Conservation (phyloP, 352 stramenopile species). For the Globisporangium apiculatum region DNA sequence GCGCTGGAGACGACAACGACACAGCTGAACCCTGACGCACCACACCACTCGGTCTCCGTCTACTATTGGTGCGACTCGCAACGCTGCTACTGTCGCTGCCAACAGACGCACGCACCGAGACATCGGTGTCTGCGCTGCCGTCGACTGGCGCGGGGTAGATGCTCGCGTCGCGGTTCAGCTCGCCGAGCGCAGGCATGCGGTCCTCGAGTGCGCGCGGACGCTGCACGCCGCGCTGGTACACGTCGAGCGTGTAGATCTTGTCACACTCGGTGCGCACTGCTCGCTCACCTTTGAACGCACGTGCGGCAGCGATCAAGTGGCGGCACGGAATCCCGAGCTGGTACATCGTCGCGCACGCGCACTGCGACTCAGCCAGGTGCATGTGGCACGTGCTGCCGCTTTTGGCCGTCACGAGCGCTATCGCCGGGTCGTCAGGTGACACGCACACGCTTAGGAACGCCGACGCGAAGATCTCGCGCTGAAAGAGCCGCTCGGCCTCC, state of each 20-base stretch:
- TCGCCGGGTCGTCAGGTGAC: slow-evolving; percentile 40
- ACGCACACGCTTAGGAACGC: slow-evolving; percentile 47
- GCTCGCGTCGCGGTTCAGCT: slow-evolving; percentile 12
- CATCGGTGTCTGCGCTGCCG: background rate
- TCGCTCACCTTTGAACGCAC: slow-evolving; percentile 52
- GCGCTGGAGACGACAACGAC: too few relatives aligned
- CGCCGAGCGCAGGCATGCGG: slow-evolving; percentile 8
- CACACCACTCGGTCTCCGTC: background rate
- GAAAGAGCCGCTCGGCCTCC: slow-evolving; percentile 57
- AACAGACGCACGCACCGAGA: background rate
- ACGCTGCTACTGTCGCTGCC: background rate
- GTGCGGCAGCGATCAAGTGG: slow-evolving; percentile 62
- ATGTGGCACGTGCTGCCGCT: slow-evolving; percentile 50
- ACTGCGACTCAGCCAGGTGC: slow-evolving; percentile 48
- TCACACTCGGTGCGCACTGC: slow-evolving; percentile 58
- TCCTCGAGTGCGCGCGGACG: slow-evolving; percentile 6
- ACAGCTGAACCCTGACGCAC: too few relatives aligned
- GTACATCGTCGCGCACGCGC: slow-evolving; percentile 63
- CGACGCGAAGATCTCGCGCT: slow-evolving; percentile 49
- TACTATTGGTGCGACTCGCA: background rate
- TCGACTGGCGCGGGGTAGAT: slow-evolving; percentile 9
- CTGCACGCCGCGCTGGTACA: slow-evolving; percentile 23
- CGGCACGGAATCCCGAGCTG: slow-evolving; percentile 72
- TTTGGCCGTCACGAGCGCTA: slow-evolving; percentile 64
- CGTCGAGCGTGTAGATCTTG: slow-evolving; percentile 58